A percentile compares a stretch with the other conserved stretches of the same genome.
Conservation (phyloP, 2,329 filamentous ascomycete genomes). For the Microsporum canis region DNA sequence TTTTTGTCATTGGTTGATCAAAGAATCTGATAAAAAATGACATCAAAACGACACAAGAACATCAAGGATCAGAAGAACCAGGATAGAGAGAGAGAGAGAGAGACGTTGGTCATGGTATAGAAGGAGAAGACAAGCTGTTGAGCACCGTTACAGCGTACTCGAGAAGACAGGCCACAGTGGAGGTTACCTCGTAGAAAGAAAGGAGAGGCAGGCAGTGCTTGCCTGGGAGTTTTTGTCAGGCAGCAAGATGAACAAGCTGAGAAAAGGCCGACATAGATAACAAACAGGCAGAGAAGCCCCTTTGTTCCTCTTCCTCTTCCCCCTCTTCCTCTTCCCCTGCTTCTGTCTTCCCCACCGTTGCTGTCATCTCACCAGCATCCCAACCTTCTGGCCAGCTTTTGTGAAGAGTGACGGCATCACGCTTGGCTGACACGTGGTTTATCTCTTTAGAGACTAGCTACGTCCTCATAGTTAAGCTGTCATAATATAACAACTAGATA, state of each 20-base stretch:
- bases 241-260: background rate
- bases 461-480: background rate
- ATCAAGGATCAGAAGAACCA: no score
- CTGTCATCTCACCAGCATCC: no score
- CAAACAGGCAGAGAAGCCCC: background rate
- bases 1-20: background rate
- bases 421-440: background rate
- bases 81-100: no score
- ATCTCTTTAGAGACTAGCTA: background rate
- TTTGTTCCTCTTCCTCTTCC: background rate
- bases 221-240: background rate
- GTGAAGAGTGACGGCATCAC: background rate
- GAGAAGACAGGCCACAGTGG: background rate
- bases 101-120: no score
- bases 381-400: background rate
- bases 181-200: background rate
- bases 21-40: no score
- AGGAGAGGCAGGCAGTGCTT: background rate
- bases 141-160: no score
- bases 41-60: no score
- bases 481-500: background rate
- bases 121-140: no score
- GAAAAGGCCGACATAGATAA: no score
- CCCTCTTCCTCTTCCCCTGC: background rate
- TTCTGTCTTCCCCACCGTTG: background rate